These are phyloP conservation scores for Annona squamosa DNA, from an alignment of 164 flowering plant genomes.

Conservation along the genomic window DNA sequence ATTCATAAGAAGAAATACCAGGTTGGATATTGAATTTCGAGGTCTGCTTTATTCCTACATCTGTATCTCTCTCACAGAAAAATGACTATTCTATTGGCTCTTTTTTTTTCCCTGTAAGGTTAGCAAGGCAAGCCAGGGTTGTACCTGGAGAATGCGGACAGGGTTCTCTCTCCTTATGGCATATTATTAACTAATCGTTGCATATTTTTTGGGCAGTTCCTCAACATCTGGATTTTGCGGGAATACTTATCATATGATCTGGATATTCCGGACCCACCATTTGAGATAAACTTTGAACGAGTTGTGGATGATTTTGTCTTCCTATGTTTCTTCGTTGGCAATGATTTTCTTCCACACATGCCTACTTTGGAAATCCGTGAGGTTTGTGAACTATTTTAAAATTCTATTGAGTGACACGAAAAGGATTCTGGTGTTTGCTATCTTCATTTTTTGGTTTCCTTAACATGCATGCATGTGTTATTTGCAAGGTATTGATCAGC, in stretches of 20 bases:
- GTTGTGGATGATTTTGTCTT: constrained; percentile 96
- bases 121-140: too few relatives aligned
- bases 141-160: too few relatives aligned
- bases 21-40: constrained; percentile 32
- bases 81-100: not conserved
- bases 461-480: not conserved
- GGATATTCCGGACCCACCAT: constrained; percentile 68
- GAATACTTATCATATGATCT: constrained; percentile 83
- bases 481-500: not conserved
- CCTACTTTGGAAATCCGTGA: constrained; percentile 98
- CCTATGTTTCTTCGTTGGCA: constrained; percentile 95
- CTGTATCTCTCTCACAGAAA: not conserved
- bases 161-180: not conserved
- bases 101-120: not conserved
- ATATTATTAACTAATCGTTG: not conserved
- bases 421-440: not conserved
- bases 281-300: constrained; percentile 68
- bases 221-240: constrained; percentile 89
- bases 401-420: not conserved
- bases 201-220: constrained; percentile 47
- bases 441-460: too few relatives aligned
- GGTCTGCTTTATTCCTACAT: not conserved
- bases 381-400: constrained; percentile 36
- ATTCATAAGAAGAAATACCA: constrained; percentile 94
- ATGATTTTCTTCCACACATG: constrained; percentile 99